phyloP scores from a whole-genome alignment of 805 yeast genomes.

The Jamesozyma gamospora region DNA sequence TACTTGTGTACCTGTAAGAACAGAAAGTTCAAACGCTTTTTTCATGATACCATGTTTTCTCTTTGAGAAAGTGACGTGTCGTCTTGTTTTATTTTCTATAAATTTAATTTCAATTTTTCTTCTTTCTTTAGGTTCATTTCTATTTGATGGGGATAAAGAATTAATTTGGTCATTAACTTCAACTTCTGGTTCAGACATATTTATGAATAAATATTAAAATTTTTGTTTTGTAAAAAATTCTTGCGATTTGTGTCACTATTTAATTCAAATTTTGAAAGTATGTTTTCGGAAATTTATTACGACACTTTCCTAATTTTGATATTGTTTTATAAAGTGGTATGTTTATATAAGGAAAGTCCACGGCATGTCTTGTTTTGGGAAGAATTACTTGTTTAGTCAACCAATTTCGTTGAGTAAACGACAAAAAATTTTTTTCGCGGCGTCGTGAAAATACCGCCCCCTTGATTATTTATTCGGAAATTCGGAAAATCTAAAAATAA shows the following conservation, averaged over 20 bases:
- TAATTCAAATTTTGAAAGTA: not conserved
- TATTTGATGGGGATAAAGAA: constrained; percentile 30
- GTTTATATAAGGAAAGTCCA: not conserved
- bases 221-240: too few species aligned
- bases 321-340: not conserved
- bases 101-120: constrained; percentile 95
- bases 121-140: constrained; percentile 49
- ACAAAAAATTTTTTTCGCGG: too few species aligned
- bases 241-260: too few species aligned
- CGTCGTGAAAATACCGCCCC: too few species aligned
- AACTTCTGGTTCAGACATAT: constrained; percentile 4
- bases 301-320: constrained; percentile 3
- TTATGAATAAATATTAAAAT: not conserved
- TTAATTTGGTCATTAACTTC: not conserved
- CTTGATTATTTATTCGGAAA: too few species aligned
- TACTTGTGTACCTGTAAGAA: constrained; percentile 95
- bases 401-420: not conserved
- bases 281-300: not conserved
- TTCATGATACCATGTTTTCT: constrained; percentile 99
- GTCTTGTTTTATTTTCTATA: constrained; percentile 93
- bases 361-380: constrained; percentile 4
- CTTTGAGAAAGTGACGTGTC: constrained; percentile 96
- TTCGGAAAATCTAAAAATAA: not conserved
- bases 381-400: constrained; percentile 5
- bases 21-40: constrained; percentile 96